phyloP scores from a whole-genome alignment of 257 asterid genomes.

The Solanum habrochaites region DNA sequence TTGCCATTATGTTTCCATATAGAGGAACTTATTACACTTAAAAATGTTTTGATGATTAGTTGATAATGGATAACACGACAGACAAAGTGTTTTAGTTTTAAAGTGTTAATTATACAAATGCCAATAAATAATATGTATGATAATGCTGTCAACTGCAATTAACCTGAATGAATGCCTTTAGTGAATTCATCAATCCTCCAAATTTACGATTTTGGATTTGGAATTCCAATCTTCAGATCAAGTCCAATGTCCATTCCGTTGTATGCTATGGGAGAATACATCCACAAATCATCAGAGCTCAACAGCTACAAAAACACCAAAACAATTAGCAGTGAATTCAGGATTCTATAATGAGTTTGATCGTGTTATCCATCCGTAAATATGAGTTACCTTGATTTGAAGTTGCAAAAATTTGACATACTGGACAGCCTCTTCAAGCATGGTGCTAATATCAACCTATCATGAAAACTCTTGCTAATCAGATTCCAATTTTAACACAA shows the following conservation, averaged over 20 bases:
- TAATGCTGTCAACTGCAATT: background rate
- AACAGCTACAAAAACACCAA: constrained; percentile 36
- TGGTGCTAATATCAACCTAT: constrained; percentile 85
- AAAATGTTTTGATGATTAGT: background rate
- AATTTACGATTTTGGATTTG: background rate
- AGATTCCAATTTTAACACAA: background rate
- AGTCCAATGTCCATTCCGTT: constrained; percentile 72
- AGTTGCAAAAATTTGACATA: constrained; percentile 84
- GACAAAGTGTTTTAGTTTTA: background rate
- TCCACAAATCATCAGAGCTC: constrained; percentile 86
- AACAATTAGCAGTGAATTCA: background rate
- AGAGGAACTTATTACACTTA: background rate
- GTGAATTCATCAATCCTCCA: background rate
- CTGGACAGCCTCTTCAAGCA: constrained; percentile 93
- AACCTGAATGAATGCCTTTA: background rate
- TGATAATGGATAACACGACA: background rate
- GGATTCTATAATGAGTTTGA: background rate
- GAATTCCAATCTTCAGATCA: constrained; percentile 23
- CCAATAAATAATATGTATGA: background rate
- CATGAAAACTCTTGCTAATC: background rate
- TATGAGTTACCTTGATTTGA: constrained; percentile 56
- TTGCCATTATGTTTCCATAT: background rate
- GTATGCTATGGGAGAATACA: constrained; percentile 90
- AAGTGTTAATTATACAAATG: background rate
- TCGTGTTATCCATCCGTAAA: background rate